Conservation (phyloP, 2,329 filamentous ascomycete species). For the Neonectria hederae region DNA sequence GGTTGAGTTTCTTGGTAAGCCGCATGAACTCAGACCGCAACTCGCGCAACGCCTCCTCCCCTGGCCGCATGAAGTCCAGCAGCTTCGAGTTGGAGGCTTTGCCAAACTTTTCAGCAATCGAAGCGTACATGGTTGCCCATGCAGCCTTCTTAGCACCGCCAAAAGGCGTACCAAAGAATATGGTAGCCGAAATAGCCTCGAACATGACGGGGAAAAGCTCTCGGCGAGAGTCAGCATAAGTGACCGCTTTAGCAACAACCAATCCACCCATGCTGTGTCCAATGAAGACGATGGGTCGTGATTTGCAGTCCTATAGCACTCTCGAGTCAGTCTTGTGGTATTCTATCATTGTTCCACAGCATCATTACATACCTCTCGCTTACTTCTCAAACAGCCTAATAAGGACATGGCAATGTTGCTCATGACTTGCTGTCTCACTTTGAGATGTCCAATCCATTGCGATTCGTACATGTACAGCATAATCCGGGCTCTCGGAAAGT, state of each 20-base stretch:
- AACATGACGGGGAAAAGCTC: slow-evolving; percentile 52
- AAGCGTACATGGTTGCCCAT: slow-evolving; percentile 49
- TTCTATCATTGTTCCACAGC: neutral
- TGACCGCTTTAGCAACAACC: slow-evolving; percentile 52
- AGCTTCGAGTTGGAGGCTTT: slow-evolving; percentile 49
- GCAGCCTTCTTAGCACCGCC: slow-evolving; percentile 50
- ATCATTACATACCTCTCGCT: slow-evolving; percentile 45
- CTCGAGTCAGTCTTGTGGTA: neutral
- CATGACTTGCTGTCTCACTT: slow-evolving; percentile 53
- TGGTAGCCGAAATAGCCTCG: slow-evolving; percentile 51
- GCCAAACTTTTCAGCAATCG: slow-evolving; percentile 47
- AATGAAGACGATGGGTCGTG: slow-evolving; percentile 54
- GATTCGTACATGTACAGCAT: slow-evolving; percentile 55
- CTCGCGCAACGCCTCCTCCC: slow-evolving; percentile 50
- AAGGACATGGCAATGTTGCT: slow-evolving; percentile 50
- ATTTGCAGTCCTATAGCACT: neutral
- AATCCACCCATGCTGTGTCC: slow-evolving; percentile 57
- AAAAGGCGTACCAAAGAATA: slow-evolving; percentile 55
- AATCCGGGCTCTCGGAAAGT: slow-evolving; percentile 52
- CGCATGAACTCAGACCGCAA: slow-evolving; percentile 52
- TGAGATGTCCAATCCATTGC: slow-evolving; percentile 51
- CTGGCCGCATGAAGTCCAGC: slow-evolving; percentile 52
- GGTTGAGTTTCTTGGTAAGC: slow-evolving; percentile 46
- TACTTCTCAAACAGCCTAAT: slow-evolving; percentile 46
- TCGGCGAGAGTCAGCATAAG: slow-evolving; percentile 44